A percentile compares a stretch with the other conserved stretches of the same genome.
phyloP scores from a whole-genome alignment of 1,139 yeast species.

The Yamadazyma blattariae region DNA sequence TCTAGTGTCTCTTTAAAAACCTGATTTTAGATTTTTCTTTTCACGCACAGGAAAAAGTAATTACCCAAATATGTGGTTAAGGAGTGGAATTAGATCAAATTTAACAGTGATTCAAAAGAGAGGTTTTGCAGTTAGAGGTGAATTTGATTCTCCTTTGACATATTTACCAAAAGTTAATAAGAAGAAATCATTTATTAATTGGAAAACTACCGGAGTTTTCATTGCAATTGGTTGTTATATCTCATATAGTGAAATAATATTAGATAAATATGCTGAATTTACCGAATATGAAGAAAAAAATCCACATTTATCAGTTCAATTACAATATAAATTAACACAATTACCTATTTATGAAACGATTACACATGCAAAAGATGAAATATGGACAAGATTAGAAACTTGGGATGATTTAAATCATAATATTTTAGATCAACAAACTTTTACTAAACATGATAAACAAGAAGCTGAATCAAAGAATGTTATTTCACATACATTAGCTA shows the following conservation, averaged over 20 bases:
- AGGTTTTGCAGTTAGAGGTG: conserved; percentile 27
- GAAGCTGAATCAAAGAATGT: conserved; percentile 10
- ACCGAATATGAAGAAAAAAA: conserved; percentile 26
- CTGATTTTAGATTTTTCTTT: too few species aligned
- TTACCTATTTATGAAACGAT: conserved; percentile 54
- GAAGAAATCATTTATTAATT: conserved; percentile 27
- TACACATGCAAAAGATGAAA: conserved; percentile 32
- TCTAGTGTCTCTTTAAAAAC: too few species aligned
- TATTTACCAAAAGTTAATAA: conserved; percentile 22
- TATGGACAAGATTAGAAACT: conserved; percentile 47
- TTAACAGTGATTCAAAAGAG: not conserved
- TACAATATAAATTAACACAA: conserved; percentile 48
- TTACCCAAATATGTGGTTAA: too few species aligned
- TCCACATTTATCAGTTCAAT: conserved; percentile 20
- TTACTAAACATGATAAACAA: conserved; percentile 16
- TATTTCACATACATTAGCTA: conserved; percentile 34
- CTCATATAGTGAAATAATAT: conserved; percentile 35
- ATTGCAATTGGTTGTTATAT: conserved; percentile 27
- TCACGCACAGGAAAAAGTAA: too few species aligned
- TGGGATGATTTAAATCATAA: conserved; percentile 60
- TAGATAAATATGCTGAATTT: conserved; percentile 30
- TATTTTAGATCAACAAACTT: conserved; percentile 27
- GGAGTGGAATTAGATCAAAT: too few species aligned
- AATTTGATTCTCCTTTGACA: conserved; percentile 35
- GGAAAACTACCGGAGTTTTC: conserved; percentile 30